A percentile compares a stretch with the other conserved stretches of the same genome.
Evolutionary conservation across 257 asterid genomes (phyloP).

Genomic region (Przewalskia tangutica): DNA sequence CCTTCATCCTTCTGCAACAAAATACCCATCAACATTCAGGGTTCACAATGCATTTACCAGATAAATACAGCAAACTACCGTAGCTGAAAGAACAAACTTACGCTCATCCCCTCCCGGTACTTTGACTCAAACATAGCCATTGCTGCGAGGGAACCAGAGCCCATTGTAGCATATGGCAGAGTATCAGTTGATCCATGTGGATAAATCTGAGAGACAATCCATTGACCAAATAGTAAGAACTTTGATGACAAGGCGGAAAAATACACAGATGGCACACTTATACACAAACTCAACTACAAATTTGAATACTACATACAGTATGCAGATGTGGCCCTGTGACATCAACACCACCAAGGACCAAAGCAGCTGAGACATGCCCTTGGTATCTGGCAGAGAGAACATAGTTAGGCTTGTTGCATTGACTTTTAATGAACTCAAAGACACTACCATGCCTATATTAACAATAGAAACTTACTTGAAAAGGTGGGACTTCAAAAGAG

Average conservation of each 20-base stretch:
- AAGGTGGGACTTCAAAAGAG: constrained; percentile 77
- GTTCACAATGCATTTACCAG: not conserved
- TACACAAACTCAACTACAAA: not conserved
- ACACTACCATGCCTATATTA: not conserved
- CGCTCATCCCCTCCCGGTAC: constrained; percentile 74
- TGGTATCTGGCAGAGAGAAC: constrained; percentile 49
- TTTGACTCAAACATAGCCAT: constrained; percentile 86
- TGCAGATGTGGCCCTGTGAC: constrained; percentile 88
- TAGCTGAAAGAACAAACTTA: constrained; percentile 28
- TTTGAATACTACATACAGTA: constrained; percentile 48
- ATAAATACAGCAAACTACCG: not conserved
- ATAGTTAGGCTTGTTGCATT: constrained; percentile 7
- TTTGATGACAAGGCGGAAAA: not conserved
- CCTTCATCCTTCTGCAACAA: constrained; percentile 79
- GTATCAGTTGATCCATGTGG: constrained; percentile 99
- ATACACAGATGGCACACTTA: not conserved
- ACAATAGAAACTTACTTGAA: constrained; percentile 43
- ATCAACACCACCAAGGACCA: constrained; percentile 97
- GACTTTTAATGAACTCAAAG: constrained; percentile 4
- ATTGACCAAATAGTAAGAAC: not conserved
- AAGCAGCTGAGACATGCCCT: constrained; percentile 85
- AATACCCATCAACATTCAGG: constrained; percentile 3
- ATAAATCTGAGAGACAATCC: constrained; percentile 48
- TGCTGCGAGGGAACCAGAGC: constrained; percentile 98
- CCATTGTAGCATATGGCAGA: constrained; percentile 95